Evolutionary conservation across 1,284 basidiomycete species (phyloP).

Genomic region (Wolfiporia cocos): DNA sequence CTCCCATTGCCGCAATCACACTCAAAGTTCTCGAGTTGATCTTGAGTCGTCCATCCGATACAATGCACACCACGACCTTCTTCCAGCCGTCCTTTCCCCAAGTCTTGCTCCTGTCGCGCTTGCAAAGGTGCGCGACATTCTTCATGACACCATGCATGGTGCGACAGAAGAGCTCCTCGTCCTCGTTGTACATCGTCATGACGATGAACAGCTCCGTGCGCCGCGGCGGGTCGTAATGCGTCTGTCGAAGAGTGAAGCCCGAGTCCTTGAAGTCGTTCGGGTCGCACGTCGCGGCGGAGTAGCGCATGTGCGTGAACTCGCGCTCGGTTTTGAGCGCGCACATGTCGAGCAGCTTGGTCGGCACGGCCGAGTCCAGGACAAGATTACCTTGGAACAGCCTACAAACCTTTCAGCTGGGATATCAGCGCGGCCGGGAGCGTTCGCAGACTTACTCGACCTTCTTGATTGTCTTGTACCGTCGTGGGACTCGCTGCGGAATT

Average conservation of each 20-base stretch:
- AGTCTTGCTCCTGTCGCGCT: slow-evolving; percentile 78
- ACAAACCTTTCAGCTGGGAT: background rate
- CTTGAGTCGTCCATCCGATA: slow-evolving; percentile 79
- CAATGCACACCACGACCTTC: slow-evolving; percentile 66
- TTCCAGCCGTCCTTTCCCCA: slow-evolving; percentile 99
- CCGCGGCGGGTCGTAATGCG: slow-evolving; percentile 79
- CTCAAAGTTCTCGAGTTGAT: slow-evolving; percentile 83
- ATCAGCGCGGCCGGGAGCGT: slow-evolving; percentile 2
- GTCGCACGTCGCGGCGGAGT: slow-evolving; percentile 90
- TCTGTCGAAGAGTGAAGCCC: slow-evolving; percentile 78
- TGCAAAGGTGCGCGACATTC: slow-evolving; percentile 80
- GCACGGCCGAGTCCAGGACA: slow-evolving; percentile 83
- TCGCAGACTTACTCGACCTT: slow-evolving; percentile 59
- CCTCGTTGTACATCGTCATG: slow-evolving; percentile 80
- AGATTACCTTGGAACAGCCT: slow-evolving; percentile 90
- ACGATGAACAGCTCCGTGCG: slow-evolving; percentile 81
- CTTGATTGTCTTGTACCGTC: slow-evolving; percentile 89
- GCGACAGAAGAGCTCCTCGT: slow-evolving; percentile 72
- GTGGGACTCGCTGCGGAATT: slow-evolving; percentile 80
- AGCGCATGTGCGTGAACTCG: slow-evolving; percentile 94
- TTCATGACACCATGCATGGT: slow-evolving; percentile 94
- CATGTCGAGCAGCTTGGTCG: slow-evolving; percentile 79
- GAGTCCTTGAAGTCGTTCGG: slow-evolving; percentile 82
- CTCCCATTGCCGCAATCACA: slow-evolving; percentile 83
- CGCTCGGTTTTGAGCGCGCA: slow-evolving; percentile 70